Percentiles rank a stretch among this genome's conserved stretches.
phyloP scores from a whole-genome alignment of 805 yeast genomes.

The Sugiyamaella lignohabitans region DNA sequence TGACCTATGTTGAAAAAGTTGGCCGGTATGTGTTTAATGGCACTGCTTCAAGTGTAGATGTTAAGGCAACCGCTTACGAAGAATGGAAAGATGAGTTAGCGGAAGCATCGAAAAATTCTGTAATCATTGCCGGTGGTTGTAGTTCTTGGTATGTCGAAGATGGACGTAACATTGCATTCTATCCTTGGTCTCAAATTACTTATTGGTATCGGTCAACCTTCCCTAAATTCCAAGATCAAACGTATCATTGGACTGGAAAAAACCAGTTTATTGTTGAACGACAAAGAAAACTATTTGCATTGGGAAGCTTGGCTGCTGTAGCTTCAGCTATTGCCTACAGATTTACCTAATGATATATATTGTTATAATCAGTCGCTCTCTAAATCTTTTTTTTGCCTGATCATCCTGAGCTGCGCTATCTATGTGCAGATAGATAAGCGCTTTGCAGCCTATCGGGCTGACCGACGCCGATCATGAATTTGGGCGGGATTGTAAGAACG shows the following conservation, averaged over 20 bases:
- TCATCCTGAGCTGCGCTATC: no score
- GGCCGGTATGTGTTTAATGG: slow-evolving; percentile 11
- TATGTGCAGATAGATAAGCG: no score
- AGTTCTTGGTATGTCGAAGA: slow-evolving; percentile 15
- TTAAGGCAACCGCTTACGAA: slow-evolving; percentile 13
- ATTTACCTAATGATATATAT: no score
- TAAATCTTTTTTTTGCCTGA: no score
- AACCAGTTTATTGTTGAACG: neutral
- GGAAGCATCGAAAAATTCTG: slow-evolving; percentile 6
- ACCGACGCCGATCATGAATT: no score
- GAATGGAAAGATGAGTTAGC: slow-evolving; percentile 9
- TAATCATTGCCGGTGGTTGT: slow-evolving; percentile 13
- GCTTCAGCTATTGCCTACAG: no score
- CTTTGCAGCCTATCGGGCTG: no score
- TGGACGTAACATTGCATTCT: slow-evolving; percentile 12
- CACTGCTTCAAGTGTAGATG: slow-evolving; percentile 9
- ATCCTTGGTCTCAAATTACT: neutral
- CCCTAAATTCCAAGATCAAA: neutral
- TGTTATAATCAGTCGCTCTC: no score
- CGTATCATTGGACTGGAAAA: neutral
- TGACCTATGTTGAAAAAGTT: slow-evolving; percentile 14
- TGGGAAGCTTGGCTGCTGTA: neutral
- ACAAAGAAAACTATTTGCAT: neutral
- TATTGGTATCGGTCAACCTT: neutral
- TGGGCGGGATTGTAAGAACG: no score